Evolutionary conservation across 1,139 yeast species (phyloP).

Genomic region (Kodamaea derodonti): DNA sequence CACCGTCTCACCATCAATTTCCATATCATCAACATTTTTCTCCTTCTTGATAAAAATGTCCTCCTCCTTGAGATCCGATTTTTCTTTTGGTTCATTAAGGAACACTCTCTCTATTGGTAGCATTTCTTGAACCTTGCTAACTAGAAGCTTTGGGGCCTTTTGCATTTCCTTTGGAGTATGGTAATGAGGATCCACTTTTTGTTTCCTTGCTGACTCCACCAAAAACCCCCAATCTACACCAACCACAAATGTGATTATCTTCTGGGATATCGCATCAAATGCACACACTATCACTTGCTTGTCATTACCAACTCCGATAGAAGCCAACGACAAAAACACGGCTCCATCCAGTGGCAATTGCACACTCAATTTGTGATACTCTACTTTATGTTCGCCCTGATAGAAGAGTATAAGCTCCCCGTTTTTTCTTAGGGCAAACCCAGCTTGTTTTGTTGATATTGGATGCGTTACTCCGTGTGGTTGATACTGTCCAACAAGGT

Average conservation of each 20-base stretch:
- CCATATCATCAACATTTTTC: slow-evolving; percentile 10
- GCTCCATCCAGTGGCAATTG: slow-evolving; percentile 13
- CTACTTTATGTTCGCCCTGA: slow-evolving; percentile 61
- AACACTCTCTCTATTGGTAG: slow-evolving; percentile 14
- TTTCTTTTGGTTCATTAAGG: background rate
- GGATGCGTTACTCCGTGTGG: slow-evolving; percentile 71
- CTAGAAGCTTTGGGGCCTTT: slow-evolving; percentile 23
- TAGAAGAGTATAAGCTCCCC: slow-evolving; percentile 59
- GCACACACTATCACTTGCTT: slow-evolving; percentile 48
- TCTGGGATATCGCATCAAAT: slow-evolving; percentile 36
- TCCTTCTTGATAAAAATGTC: background rate
- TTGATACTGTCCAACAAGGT: slow-evolving; percentile 55
- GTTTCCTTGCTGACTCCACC: slow-evolving; percentile 43
- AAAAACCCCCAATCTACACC: slow-evolving; percentile 62
- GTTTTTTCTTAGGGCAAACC: slow-evolving; percentile 60
- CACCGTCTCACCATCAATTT: slow-evolving; percentile 9
- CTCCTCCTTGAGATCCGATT: background rate
- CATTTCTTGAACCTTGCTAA: slow-evolving; percentile 28
- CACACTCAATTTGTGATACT: slow-evolving; percentile 39
- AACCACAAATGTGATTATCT: slow-evolving; percentile 46
- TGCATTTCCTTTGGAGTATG: slow-evolving; percentile 47
- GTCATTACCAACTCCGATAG: slow-evolving; percentile 57
- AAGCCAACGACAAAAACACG: slow-evolving; percentile 39
- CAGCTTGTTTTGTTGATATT: slow-evolving; percentile 63
- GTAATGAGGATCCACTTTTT: slow-evolving; percentile 48